Evolutionary conservation across 2,329 filamentous ascomycete species (phyloP), one percentile per base, ranked within the genome.

Genomic region (Talaromyces sp.): DNA sequence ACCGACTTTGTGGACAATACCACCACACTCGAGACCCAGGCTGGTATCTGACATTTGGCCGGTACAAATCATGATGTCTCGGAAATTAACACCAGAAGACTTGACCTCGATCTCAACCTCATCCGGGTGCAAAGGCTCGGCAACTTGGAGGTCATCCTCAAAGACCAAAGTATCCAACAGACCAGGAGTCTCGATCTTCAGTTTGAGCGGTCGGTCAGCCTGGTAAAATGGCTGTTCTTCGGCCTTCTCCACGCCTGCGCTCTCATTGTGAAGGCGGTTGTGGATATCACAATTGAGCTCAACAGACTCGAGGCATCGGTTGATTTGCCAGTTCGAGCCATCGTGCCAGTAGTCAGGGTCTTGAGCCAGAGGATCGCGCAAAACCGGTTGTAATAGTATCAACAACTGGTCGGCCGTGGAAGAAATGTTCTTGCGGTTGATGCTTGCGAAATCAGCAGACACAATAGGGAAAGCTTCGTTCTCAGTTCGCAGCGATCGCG

Each of bases 31-130:
- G 0, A 76, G 70, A 7, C 66, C 67, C 9, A 74, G 62, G 1
- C 42, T 62, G 17, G 56, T 49, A 27, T 65, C 63, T 9, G 58
- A 52, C 15, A 70, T 49, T 33, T 68, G 66, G 13, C 64, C 67
- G 19, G 68, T 57, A 47, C 75, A 73, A 4, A 77, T 74, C 65
- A 81, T 71, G 2, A 78, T 70, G 60, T 83, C 80, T 33, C 74
- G 74, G 64, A 78, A 79, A 67, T 80, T 83, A 61, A 83, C 25
- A 2, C 75, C 77, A 11, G 66, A 65, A 0, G 74, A 71, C 52
- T 68, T 67, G 1, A 70, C 57, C 30, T 76, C 64, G 5, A 80
- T 70, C 61, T 79, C 75, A 11, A 80, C 67, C 19, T 71, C 64
- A 54, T 70, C 66, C 0, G 57, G 56, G 5, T 60, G 57, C 3